phyloP scores from a whole-genome alignment of 1,139 yeast genomes.

The Geotrichum fermentans region DNA sequence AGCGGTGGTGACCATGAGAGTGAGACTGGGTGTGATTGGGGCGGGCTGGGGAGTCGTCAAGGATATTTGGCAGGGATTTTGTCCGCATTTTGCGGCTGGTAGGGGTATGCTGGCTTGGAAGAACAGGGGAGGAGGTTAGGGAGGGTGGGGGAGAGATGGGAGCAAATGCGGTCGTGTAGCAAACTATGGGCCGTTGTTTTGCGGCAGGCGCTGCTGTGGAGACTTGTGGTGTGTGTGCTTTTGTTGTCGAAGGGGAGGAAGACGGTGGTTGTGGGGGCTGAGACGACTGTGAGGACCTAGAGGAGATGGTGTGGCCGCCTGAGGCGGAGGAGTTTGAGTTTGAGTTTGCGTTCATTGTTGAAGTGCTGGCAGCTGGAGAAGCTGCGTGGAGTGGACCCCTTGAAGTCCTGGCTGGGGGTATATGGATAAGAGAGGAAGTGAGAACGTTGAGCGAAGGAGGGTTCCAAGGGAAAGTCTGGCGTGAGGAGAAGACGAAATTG shows the following conservation, averaged over 20 bases:
- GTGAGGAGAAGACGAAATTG: no score
- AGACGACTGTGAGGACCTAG: background rate
- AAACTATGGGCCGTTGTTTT: background rate
- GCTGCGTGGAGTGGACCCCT: no score
- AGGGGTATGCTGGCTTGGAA: background rate
- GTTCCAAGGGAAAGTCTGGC: no score
- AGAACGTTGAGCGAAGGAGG: no score
- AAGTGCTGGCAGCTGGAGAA: no score
- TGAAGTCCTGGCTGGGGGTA: no score
- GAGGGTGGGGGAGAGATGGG: constrained; percentile 9
- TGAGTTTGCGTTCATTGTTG: background rate
- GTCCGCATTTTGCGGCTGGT: constrained; percentile 24
- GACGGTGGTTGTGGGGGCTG: background rate
- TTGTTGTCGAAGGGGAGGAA: background rate
- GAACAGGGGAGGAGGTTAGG: constrained; percentile 2
- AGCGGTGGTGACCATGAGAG: constrained; percentile 1
- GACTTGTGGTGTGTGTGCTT: background rate
- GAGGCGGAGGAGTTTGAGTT: background rate
- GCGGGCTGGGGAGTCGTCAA: constrained; percentile 20
- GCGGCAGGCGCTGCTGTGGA: background rate
- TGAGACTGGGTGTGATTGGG: constrained; percentile 8
- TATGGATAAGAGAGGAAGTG: no score
- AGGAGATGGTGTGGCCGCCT: background rate
- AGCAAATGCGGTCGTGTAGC: constrained; percentile 2
- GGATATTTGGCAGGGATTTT: constrained; percentile 28